A percentile compares a stretch with the other conserved stretches of the same genome.
phyloP scores from a whole-genome alignment of 176 grass and related monocot species.

The Juncus inflexus region DNA sequence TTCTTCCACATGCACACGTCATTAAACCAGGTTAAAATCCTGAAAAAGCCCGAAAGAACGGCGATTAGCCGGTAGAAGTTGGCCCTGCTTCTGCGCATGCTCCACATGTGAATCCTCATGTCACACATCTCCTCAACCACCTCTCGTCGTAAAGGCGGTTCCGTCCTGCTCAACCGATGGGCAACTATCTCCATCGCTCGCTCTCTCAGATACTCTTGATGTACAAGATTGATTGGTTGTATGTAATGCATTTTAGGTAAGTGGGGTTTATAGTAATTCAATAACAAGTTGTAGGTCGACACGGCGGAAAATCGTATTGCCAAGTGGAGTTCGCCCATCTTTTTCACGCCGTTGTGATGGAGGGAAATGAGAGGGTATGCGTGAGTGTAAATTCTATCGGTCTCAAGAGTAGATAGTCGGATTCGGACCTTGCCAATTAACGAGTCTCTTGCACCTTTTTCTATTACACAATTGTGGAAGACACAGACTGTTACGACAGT shows the following conservation, averaged over 20 bases:
- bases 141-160: conserved; percentile 61
- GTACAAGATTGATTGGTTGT: conserved; percentile 48
- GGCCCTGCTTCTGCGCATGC: conserved; percentile 79
- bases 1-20: conserved; percentile 65
- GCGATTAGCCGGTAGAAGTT: conserved; percentile 71
- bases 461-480: conserved; percentile 73
- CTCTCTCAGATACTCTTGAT: conserved; percentile 51
- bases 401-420: conserved; percentile 73
- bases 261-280: conserved; percentile 43
- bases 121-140: conserved; percentile 75
- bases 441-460: conserved; percentile 65
- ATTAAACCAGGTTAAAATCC: conserved; percentile 44
- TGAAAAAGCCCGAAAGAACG: conserved; percentile 44
- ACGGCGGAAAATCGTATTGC: conserved; percentile 57
- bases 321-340: conserved; percentile 67
- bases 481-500: conserved; percentile 79
- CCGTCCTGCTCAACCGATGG: conserved; percentile 57
- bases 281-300: conserved; percentile 45
- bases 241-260: conserved; percentile 68
- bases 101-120: conserved; percentile 49
- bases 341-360: conserved; percentile 53
- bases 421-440: conserved; percentile 76
- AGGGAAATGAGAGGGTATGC: conserved; percentile 63
- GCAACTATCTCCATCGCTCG: conserved; percentile 56
- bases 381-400: conserved; percentile 63